Evolutionary conservation across 495 filamentous ascomycete species (phyloP).

Genomic region (Aspergillus leporis): DNA sequence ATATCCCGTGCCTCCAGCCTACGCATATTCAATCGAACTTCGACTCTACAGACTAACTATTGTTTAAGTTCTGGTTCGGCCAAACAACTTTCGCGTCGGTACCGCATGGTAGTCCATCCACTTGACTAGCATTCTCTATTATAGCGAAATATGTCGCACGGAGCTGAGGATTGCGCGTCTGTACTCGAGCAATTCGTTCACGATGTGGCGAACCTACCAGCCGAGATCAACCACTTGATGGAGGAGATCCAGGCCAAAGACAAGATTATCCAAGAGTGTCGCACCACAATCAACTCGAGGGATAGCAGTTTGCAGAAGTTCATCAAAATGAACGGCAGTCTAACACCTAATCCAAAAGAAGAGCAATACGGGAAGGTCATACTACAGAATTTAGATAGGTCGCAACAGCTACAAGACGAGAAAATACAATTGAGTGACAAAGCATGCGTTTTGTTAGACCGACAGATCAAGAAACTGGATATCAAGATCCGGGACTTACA

Average conservation of each 20-base stretch:
- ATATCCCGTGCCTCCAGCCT: neutral
- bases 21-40: neutral
- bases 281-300: slow-evolving; percentile 69
- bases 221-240: slow-evolving; percentile 87
- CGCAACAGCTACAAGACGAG: slow-evolving; percentile 77
- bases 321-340: slow-evolving; percentile 81
- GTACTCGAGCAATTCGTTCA: slow-evolving; percentile 94
- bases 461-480: slow-evolving; percentile 85
- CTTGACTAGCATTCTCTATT: neutral
- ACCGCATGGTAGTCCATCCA: neutral
- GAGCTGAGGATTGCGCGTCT: slow-evolving; percentile 74
- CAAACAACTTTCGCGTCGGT: neutral
- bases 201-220: slow-evolving; percentile 85
- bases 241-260: slow-evolving; percentile 96
- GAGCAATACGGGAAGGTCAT: slow-evolving; percentile 70
- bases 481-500: slow-evolving; percentile 80
- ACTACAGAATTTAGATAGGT: slow-evolving; percentile 66
- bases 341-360: slow-evolving; percentile 83
- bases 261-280: slow-evolving; percentile 70
- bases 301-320: slow-evolving; percentile 87
- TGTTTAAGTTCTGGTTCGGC: neutral
- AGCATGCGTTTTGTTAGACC: slow-evolving; percentile 75
- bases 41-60: neutral
- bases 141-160: slow-evolving; percentile 35
- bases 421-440: slow-evolving; percentile 82